Evolutionary conservation across 345 rosid genomes (phyloP).

Genomic region (Brassica incana): DNA sequence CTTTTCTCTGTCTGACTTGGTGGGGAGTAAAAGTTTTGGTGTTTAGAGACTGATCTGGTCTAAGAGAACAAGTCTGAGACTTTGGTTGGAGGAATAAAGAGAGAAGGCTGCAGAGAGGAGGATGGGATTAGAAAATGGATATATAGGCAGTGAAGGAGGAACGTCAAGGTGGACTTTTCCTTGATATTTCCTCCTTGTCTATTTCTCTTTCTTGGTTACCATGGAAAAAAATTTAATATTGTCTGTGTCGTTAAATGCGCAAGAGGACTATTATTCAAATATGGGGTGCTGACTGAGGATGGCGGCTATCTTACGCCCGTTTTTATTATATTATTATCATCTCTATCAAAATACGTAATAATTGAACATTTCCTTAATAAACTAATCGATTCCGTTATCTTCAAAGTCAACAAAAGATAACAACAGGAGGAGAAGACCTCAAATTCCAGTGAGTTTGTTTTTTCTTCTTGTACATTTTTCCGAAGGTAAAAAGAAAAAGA

Average conservation of each 20-base stretch:
- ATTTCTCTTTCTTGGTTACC: not conserved
- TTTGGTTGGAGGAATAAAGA: not conserved
- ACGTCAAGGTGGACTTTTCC: constrained; percentile 36
- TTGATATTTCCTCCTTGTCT: not conserved
- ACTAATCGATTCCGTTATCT: constrained; percentile 3
- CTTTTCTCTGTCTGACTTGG: not conserved
- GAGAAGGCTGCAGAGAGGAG: not conserved
- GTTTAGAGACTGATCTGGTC: not conserved
- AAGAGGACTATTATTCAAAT: constrained; percentile 10
- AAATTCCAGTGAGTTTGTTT: not conserved
- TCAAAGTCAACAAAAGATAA: constrained; percentile 26
- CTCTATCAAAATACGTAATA: not conserved
- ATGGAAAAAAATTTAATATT: not conserved
- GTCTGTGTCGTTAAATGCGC: not conserved
- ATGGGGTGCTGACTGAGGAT: constrained; percentile 5
- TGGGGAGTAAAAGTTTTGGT: not conserved
- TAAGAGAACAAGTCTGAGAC: not conserved
- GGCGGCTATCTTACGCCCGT: constrained; percentile 15
- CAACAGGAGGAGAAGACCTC: not conserved
- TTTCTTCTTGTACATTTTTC: not conserved
- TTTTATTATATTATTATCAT: not conserved
- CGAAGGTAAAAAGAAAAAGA: not conserved
- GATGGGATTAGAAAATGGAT: constrained; percentile 12
- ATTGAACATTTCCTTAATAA: not conserved
- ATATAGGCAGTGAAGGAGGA: constrained; percentile 18